phyloP scores from a whole-genome alignment of 148 eudicot species.

The Rhododendron kiyosumense region DNA sequence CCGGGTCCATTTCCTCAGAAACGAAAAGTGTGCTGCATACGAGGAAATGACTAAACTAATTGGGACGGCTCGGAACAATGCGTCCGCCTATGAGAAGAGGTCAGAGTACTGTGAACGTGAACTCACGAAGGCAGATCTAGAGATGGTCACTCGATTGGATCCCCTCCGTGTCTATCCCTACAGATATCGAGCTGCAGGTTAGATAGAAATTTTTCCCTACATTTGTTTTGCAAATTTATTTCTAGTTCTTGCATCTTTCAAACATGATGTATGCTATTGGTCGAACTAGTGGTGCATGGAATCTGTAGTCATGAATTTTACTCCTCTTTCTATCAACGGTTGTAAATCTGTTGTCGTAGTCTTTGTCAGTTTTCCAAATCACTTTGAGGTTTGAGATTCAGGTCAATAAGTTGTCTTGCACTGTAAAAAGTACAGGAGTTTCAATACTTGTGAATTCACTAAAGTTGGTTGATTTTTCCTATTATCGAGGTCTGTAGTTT shows the following conservation, averaged over 20 bases:
- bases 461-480: neutral
- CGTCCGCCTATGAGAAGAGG: conserved; percentile 96
- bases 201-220: neutral
- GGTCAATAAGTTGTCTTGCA: neutral
- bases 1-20: conserved; percentile 79
- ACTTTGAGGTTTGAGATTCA: neutral
- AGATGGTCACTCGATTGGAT: conserved; percentile 80
- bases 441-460: neutral
- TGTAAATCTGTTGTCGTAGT: neutral
- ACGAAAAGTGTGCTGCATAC: conserved; percentile 67
- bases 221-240: neutral
- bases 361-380: neutral
- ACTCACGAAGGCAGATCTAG: conserved; percentile 75
- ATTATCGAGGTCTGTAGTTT: neutral
- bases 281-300: neutral
- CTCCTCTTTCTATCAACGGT: neutral
- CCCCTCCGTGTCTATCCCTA: conserved; percentile 96
- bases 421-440: neutral
- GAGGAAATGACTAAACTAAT: conserved; percentile 91
- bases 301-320: neutral
- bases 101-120: conserved; percentile 98
- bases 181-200: conserved; percentile 98
- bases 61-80: conserved; percentile 81
- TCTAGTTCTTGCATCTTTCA: neutral
- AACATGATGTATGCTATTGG: neutral